Base-by-base conservation (phyloP, 2,329 filamentous ascomycete genomes). In the Diaporthe helianthi region DNA sequence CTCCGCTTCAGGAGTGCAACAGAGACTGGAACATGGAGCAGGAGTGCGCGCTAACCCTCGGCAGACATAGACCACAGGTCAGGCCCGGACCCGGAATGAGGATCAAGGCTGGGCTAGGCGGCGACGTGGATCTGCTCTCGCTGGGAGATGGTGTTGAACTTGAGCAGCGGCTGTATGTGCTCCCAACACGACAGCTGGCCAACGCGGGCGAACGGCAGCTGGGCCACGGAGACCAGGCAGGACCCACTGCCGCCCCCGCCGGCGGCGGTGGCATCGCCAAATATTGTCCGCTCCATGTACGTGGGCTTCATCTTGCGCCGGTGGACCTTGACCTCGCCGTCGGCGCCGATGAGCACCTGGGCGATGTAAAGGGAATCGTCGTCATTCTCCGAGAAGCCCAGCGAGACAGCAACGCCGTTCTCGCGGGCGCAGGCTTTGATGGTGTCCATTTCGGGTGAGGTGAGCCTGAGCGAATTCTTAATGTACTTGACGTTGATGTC, bases 281-380 rank as follows among this genome's bases (percentile, higher is more conserved):
- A 87, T 19, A 86, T 71, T 2, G 82, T 83, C 0, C 83, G 79
- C 74, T 87, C 85, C 78, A 87, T 82, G 65, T 86, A 83, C 0
- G 84, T 87, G 0, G 84, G 81, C 74, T 87, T 87, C 72, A 86
- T 78, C 76, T 87, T 87, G 24, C 83, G 79, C 7, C 83, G 80
- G 53, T 80, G 76, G 7, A 79, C 72, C 10, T 78, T 66, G 12
- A 85, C 52, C 31, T 82, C 77, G 1, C 84, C 83, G 26, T 80
- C 74, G 0, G 77, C 74, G 1, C 76, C 78, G 68, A 86, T 82
- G 9, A 85, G 78, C 3, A 78, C 79, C 71, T 86, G 83, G 0
- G 82, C 76, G 38, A 85, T 83, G 76, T 85, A 85, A 1, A 86
- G 76, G 8, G 79, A 82, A 24, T 76, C 79, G 22, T 80, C 76